A percentile compares a stretch with the other conserved stretches of the same genome.
Evolutionary conservation across 805 yeast species (phyloP).

Genomic region (Candida maesae): DNA sequence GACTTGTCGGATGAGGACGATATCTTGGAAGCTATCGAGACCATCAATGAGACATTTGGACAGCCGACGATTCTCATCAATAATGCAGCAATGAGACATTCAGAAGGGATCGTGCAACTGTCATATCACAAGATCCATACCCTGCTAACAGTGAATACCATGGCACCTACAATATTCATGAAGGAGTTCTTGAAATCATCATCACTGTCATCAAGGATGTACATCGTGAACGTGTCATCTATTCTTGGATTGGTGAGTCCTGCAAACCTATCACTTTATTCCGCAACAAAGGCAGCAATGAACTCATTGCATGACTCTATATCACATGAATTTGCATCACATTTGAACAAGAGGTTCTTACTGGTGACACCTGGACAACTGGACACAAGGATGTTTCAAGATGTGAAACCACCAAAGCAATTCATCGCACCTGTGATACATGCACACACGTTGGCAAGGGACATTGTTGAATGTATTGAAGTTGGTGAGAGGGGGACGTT

Average conservation of each 20-base stretch:
- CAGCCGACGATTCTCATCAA: constrained; percentile 63
- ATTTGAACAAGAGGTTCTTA: constrained; percentile 59
- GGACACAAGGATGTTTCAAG: constrained; percentile 69
- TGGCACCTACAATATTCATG: constrained; percentile 62
- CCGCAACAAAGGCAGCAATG: constrained; percentile 82
- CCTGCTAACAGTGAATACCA: constrained; percentile 59
- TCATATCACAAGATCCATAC: constrained; percentile 49
- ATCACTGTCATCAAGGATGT: constrained; percentile 57
- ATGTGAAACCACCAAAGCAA: constrained; percentile 68
- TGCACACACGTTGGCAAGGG: constrained; percentile 52
- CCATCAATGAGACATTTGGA: constrained; percentile 45
- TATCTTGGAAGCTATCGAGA: constrained; percentile 37
- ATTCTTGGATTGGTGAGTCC: constrained; percentile 80
- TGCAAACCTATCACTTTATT: constrained; percentile 70
- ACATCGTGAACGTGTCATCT: constrained; percentile 74
- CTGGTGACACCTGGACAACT: constrained; percentile 84
- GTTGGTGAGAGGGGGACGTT: constrained; percentile 69
- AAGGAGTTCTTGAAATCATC: constrained; percentile 46
- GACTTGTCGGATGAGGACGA: constrained; percentile 55
- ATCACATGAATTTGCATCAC: constrained; percentile 59
- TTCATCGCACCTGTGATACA: constrained; percentile 76
- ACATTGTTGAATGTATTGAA: constrained; percentile 50
- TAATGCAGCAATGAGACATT: constrained; percentile 75
- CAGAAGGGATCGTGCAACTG: constrained; percentile 45
- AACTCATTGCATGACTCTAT: constrained; percentile 81